Evolutionary conservation across 2,329 filamentous ascomycete species (phyloP), one percentile per base, ranked within the genome.

Genomic region (Colletotrichum destructivum): DNA sequence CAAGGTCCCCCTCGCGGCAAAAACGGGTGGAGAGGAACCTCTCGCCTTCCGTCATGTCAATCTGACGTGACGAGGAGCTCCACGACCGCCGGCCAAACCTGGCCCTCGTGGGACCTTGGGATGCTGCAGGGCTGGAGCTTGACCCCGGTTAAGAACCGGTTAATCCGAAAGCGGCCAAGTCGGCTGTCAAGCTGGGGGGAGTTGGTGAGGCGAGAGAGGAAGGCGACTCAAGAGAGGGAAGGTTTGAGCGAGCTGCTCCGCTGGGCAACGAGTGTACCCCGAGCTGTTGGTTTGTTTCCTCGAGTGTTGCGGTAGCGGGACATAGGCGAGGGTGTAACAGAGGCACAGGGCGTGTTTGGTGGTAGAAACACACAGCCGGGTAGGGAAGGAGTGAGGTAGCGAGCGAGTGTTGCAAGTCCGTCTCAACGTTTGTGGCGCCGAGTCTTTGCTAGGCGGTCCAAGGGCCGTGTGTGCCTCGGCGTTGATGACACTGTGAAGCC

Each of bases 41-140:
- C 15, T 21, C 12, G 15, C 63, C 40, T 31, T 35, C 44, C 47
- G 65, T 64, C 69, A 72, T 55, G 59, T 69, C 65, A 72, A 72
- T 18, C 61, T 72, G 70, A 72, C 70, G 66, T 72, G 70, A 70
- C 66, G 31, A 65, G 15, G 7, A 71, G 52, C 65, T 71, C 60
- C 70, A 61, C 69, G 59, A 13, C 54, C 35, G 23, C 57, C 23
- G 21, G 49, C 47, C 54, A 31, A 35, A 51, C 42, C 62, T 49
- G 62, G 62, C 44, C 21, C 52, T 46, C 42, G 35, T 56, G 61
- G 35, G 61, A n/a, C 44, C 62, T 66, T 61, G 63, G 67, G 63
- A 31, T 44, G 65, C 59, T 62, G 57, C 69, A 71, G 64, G 59
- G 59, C 65, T 59, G 65, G 11, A 71, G 60, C 55, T 71, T 49